phyloP scores from a whole-genome alignment of 805 yeast species.

The Schwanniomyces sp. region DNA sequence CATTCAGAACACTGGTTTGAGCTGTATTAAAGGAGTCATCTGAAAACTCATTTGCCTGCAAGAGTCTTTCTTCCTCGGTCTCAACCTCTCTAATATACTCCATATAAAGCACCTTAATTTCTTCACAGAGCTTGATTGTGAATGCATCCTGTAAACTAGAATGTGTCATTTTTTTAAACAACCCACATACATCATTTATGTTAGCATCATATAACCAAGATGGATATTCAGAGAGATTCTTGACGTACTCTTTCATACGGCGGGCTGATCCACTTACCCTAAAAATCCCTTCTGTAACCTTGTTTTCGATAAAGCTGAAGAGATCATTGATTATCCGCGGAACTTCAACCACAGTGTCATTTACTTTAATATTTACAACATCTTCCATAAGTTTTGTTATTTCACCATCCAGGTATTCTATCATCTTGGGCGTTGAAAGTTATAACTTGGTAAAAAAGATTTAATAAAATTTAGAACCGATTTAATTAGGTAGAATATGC shows the following conservation, averaged over 20 bases:
- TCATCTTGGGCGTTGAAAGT: neutral
- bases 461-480: neutral
- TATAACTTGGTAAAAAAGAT: neutral
- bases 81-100: neutral
- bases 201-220: constrained; percentile 18
- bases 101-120: neutral
- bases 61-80: constrained; percentile 2
- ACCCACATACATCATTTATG: constrained; percentile 28
- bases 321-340: constrained; percentile 21
- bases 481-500: neutral
- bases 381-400: neutral
- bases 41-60: constrained; percentile 7
- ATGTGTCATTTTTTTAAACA: constrained; percentile 22
- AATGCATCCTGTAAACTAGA: constrained; percentile 6
- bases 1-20: constrained; percentile 1
- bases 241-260: constrained; percentile 19
- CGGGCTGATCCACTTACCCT: constrained; percentile 31
- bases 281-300: constrained; percentile 27
- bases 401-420: neutral
- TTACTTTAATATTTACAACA: neutral
- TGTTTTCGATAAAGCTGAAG: constrained; percentile 15
- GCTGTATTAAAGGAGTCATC: constrained; percentile 6
- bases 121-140: constrained; percentile 7
- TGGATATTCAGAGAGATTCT: constrained; percentile 10
- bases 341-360: constrained; percentile 8